Conservation (phyloP, 148 eudicot species). For the Nepenthes gracilis region DNA sequence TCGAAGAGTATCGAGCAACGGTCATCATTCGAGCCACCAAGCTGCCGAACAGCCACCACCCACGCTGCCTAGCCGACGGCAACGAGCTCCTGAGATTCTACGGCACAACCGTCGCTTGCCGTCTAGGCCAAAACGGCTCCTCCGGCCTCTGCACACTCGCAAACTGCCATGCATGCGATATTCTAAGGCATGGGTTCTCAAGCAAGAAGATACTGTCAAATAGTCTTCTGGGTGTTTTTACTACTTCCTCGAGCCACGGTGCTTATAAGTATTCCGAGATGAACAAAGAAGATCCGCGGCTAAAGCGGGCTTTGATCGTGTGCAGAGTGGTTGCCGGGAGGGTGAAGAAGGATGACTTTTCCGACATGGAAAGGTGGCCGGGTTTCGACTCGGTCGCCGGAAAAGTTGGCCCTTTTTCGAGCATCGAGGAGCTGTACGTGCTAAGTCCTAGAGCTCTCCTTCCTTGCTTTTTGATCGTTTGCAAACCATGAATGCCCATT, state of each 20-base stretch:
- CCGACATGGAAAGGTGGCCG: slow-evolving; percentile 25
- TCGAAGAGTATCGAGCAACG: slow-evolving; percentile 62
- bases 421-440: slow-evolving; percentile 53
- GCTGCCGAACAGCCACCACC: slow-evolving; percentile 42
- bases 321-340: slow-evolving; percentile 78
- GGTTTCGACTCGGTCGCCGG: slow-evolving; percentile 75
- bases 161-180: slow-evolving; percentile 23
- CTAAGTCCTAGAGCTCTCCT: slow-evolving; percentile 49
- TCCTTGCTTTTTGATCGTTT: slow-evolving; percentile 71
- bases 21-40: slow-evolving; percentile 56
- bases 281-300: neutral
- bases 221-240: slow-evolving; percentile 41
- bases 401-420: slow-evolving; percentile 32
- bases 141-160: slow-evolving; percentile 43
- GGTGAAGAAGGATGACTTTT: slow-evolving; percentile 45
- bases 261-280: slow-evolving; percentile 34
- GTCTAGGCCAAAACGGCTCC: slow-evolving; percentile 42
- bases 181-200: slow-evolving; percentile 36
- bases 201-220: slow-evolving; percentile 9
- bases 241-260: slow-evolving; percentile 43
- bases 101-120: slow-evolving; percentile 48
- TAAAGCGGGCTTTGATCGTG: slow-evolving; percentile 45
- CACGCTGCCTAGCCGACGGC: slow-evolving; percentile 75
- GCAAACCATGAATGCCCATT: slow-evolving; percentile 10
- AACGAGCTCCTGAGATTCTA: slow-evolving; percentile 70